A percentile compares a stretch with the other conserved stretches of the same genome.
phyloP scores from a whole-genome alignment of 2,329 filamentous ascomycete genomes.

The Claviceps pazoutovae region DNA sequence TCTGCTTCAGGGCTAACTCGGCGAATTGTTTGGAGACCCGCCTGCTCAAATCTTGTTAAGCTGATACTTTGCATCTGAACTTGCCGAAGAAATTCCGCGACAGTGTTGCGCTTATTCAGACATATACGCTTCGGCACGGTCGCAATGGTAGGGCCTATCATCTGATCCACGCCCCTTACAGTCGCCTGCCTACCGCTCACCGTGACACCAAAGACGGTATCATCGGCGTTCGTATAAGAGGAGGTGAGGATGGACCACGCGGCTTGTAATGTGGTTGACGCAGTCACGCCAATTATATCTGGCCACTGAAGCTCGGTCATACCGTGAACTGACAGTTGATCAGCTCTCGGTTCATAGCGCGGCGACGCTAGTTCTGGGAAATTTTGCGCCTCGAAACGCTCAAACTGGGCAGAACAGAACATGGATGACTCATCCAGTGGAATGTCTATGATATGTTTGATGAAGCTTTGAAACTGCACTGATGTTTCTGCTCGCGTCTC shows the following conservation, averaged over 20 bases:
- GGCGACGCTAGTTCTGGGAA: constrained; percentile 7
- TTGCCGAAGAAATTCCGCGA: constrained; percentile 6
- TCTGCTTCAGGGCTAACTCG: constrained; percentile 6
- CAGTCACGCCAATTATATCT: constrained; percentile 9
- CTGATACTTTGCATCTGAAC: constrained; percentile 13
- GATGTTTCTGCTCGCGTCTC: neutral
- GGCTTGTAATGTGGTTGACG: constrained; percentile 13
- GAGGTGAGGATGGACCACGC: constrained; percentile 21
- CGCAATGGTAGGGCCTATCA: constrained; percentile 16
- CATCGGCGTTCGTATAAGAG: constrained; percentile 19
- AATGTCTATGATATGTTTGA: constrained; percentile 26
- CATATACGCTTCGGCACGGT: constrained; percentile 12
- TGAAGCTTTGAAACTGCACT: constrained; percentile 23
- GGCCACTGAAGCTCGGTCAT: constrained; percentile 7
- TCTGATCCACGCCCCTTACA: constrained; percentile 13
- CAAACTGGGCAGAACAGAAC: constrained; percentile 28
- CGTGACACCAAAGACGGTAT: constrained; percentile 17
- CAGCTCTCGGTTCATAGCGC: constrained; percentile 1
- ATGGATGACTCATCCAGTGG: constrained; percentile 11
- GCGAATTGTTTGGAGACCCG: constrained; percentile 16
- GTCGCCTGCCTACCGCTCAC: constrained; percentile 14
- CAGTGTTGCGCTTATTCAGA: constrained; percentile 6
- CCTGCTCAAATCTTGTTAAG: constrained; percentile 14
- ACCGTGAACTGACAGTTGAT: neutral
- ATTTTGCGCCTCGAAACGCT: constrained; percentile 9